Percentiles rank a stretch among this genome's conserved stretches.
These are phyloP conservation scores for Exophiala mesophila DNA, from an alignment of 2,329 filamentous ascomycete species.

Conservation along the genomic window DNA sequence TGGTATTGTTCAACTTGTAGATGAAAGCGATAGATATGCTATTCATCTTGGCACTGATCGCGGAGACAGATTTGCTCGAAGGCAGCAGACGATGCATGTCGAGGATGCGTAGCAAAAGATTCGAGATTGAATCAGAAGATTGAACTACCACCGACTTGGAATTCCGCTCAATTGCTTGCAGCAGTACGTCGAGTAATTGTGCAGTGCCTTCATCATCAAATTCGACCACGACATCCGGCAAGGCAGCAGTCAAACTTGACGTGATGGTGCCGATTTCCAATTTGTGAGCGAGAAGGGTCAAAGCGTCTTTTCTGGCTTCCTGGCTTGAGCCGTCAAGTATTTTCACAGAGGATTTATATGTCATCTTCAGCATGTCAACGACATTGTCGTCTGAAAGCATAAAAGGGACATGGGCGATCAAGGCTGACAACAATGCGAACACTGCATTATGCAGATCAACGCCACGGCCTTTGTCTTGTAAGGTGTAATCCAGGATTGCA, in stretches of 20 bases:
- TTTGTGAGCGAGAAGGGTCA: constrained; percentile 69
- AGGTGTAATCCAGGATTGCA: constrained; percentile 62
- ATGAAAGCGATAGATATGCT: constrained; percentile 80
- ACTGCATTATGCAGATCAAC: constrained; percentile 70
- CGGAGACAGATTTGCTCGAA: constrained; percentile 47
- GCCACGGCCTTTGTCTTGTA: constrained; percentile 41
- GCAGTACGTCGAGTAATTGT: constrained; percentile 14
- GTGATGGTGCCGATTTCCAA: constrained; percentile 74
- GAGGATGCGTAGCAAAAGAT: constrained; percentile 52
- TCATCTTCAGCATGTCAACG: constrained; percentile 65
- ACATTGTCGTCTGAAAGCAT: constrained; percentile 77
- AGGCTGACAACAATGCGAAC: constrained; percentile 71
- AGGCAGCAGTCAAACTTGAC: constrained; percentile 66
- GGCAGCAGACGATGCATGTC: constrained; percentile 42
- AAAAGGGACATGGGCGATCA: constrained; percentile 80
- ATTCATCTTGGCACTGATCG: constrained; percentile 62
- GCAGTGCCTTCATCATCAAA: constrained; percentile 54
- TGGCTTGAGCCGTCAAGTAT: constrained; percentile 44
- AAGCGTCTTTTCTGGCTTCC: constrained; percentile 62
- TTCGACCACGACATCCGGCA: constrained; percentile 57
- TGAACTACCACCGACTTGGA: constrained; percentile 74
- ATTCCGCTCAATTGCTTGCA: constrained; percentile 54
- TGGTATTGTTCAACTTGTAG: constrained; percentile 90
- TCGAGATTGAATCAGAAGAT: constrained; percentile 65
- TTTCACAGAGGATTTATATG: constrained; percentile 31